Evolutionary conservation across 441 rosid species (phyloP).

Genomic region (Erodium chrysanthum): DNA sequence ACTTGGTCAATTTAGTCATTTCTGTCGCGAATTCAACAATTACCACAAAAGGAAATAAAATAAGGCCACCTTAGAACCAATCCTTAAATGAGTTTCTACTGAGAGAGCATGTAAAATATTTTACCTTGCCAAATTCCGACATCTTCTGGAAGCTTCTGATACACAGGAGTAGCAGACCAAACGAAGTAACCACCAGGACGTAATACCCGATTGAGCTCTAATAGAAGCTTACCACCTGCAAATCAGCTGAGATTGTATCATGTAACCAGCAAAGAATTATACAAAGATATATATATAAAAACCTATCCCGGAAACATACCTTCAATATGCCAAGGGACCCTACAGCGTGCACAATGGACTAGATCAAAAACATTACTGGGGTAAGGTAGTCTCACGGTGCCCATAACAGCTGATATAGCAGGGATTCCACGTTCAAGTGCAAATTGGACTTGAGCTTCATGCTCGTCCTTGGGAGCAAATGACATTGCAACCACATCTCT

Average conservation of each 20-base stretch:
- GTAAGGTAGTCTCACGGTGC: conserved; percentile 69
- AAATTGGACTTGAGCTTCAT: conserved; percentile 89
- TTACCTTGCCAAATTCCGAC: conserved; percentile 73
- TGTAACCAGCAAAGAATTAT: not conserved
- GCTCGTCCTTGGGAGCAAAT: conserved; percentile 94
- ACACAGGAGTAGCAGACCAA: conserved; percentile 96
- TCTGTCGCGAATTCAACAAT: conserved; percentile 26
- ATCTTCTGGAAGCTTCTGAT: conserved; percentile 67
- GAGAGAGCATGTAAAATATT: not conserved
- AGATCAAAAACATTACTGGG: conserved; percentile 83
- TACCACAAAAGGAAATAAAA: not conserved
- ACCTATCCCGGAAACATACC: conserved; percentile 22
- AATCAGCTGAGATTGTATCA: not conserved
- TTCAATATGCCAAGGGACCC: conserved; percentile 90
- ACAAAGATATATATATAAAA: not conserved
- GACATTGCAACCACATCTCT: conserved; percentile 86
- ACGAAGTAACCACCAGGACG: conserved; percentile 85
- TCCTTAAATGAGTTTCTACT: conserved; percentile 4
- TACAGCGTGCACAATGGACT: conserved; percentile 81
- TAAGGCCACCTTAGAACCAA: not conserved
- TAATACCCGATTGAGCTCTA: conserved; percentile 74
- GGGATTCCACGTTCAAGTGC: conserved; percentile 91
- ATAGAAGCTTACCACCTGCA: conserved; percentile 61
- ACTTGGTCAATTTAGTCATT: conserved; percentile 54
- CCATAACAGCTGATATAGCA: conserved; percentile 90